Conservation (phyloP, 169 alveolate genomes). For the Plasmodium coatneyi region DNA sequence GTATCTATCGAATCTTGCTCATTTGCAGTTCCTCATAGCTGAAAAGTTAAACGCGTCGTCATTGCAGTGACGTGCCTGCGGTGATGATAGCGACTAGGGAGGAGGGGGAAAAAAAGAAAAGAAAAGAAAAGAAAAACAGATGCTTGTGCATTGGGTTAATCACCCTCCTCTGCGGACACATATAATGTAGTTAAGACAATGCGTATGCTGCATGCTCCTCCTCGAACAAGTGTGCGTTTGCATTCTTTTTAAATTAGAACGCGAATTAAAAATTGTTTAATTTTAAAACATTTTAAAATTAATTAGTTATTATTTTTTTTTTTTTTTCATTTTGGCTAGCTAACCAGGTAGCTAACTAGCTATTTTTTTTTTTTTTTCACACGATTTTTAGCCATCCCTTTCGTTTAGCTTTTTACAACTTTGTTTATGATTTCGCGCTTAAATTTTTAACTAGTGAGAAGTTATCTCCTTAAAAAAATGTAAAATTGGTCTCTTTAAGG, state of each 20-base stretch:
- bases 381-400: background rate
- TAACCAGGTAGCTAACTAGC: background rate
- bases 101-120: slow-evolving; percentile 46
- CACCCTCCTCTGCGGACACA: background rate
- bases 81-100: background rate
- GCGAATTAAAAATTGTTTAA: slow-evolving; percentile 24
- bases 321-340: slow-evolving; percentile 1
- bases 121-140: slow-evolving; percentile 6
- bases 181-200: background rate
- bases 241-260: background rate
- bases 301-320: background rate
- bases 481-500: background rate
- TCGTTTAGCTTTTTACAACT: background rate
- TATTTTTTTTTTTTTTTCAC: background rate
- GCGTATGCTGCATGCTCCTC: background rate
- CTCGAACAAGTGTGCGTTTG: background rate
- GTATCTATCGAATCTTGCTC: slow-evolving; percentile 84
- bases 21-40: slow-evolving; percentile 88
- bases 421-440: background rate
- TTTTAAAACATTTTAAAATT: background rate
- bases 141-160: background rate
- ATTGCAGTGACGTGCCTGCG: slow-evolving; percentile 10
- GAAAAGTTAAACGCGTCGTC: slow-evolving; percentile 89
- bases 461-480: background rate
- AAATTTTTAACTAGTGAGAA: background rate